These are phyloP conservation scores for Rhizopogon salebrosus DNA, from an alignment of 768 basidiomycete species.

Conservation along the genomic window DNA sequence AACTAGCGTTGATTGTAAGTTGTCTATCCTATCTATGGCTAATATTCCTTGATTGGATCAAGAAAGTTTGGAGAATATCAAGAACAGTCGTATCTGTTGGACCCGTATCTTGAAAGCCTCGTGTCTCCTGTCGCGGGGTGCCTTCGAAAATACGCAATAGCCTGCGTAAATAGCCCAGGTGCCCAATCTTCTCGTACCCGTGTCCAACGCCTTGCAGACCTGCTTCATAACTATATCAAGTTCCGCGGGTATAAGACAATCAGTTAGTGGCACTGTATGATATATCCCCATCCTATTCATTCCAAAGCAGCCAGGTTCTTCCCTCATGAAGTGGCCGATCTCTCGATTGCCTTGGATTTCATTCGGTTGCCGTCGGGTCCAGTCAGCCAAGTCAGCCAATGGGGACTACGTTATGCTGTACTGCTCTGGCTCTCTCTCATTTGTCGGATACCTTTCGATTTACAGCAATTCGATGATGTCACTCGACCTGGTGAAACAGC, in stretches of 20 bases:
- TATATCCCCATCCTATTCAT: constrained; percentile 9
- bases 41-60: neutral
- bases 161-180: constrained; percentile 26
- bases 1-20: constrained; percentile 49
- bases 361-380: constrained; percentile 45
- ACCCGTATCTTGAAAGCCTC: constrained; percentile 80
- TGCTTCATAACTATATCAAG: constrained; percentile 82
- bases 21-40: neutral
- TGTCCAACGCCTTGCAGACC: constrained; percentile 46
- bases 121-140: constrained; percentile 67
- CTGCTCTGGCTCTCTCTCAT: constrained; percentile 94
- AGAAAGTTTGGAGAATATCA: constrained; percentile 82
- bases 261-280: constrained; percentile 47
- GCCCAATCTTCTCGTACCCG: constrained; percentile 30
- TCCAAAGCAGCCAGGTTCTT: constrained; percentile 78
- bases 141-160: constrained; percentile 52
- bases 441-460: constrained; percentile 89
- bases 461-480: constrained; percentile 76
- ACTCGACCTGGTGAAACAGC: constrained; percentile 52
- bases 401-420: constrained; percentile 80
- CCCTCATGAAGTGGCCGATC: constrained; percentile 84
- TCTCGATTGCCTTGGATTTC: constrained; percentile 69
- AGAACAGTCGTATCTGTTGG: constrained; percentile 88
- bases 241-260: constrained; percentile 88
- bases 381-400: constrained; percentile 41